Base-by-base conservation (phyloP, 2,329 filamentous ascomycete species). In the Aspergillus sp. region DNA sequence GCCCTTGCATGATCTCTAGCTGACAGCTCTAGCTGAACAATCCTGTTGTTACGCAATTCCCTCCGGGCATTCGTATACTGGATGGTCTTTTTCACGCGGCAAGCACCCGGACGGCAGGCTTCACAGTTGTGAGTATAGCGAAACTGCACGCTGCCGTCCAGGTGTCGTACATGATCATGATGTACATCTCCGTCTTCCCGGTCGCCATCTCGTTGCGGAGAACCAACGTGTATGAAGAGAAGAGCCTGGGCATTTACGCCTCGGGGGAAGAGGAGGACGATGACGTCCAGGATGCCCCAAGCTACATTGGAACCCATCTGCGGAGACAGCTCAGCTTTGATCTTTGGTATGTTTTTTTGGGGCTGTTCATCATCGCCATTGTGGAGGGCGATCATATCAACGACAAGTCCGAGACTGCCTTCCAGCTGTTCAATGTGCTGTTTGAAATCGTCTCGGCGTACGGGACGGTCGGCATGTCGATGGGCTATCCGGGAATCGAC, bases 121-220 rank as follows among this genome's bases (percentile, higher is more conserved):
- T 95, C 51, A 72, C 82, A 1, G 83, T 82, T 17, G 75, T 96
- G 46, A 86, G 81, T 53, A 64, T 96, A 24, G 67, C 82, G 2
- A 64, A 73, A 0, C 67, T 98, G 2, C 88, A 96, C 45, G 88
- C 91, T 1, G 91, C 83, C 3, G 85, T 95, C 36, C 88, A 94
- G 50, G 86, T 93, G 10, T 85, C 86, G 15, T 96, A 95, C 63
- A 68, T 96, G 60, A 80, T 96, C 59, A 96, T 96, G 91, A 96
- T 96, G 91, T 96, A 96, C 60, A 94, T 96, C 41, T 94, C 88
- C 36, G 84, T 95, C 38, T 93, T 94, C 48, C 89, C 89, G 4
- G 93, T 96, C 47, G 89, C 91, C 53, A 96, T 96, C 49, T 91
- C 84, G 5, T 82, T 96, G 48, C 86, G 89, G 33, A 73, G 84